Conservation (phyloP, 192 early-diverging fungal species). For the Linnemannia schmuckeri region DNA sequence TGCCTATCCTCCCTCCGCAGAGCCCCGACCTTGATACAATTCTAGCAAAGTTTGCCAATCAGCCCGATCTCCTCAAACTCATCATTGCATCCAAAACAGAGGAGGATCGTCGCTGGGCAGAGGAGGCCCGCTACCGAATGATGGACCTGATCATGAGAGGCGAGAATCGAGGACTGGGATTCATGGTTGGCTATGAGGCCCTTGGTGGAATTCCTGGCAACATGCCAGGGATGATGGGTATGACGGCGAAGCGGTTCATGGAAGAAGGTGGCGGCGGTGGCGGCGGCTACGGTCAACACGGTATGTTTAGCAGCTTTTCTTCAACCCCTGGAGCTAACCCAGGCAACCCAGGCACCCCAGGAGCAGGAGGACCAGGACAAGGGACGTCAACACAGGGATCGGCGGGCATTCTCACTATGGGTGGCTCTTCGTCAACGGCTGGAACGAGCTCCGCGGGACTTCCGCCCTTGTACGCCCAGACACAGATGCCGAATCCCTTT, state of each 20-base stretch:
- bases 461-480: slow-evolving; percentile 32
- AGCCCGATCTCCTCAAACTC: slow-evolving; percentile 63
- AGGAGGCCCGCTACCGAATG: slow-evolving; percentile 63
- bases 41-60: slow-evolving; percentile 55
- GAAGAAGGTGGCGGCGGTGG: slow-evolving; percentile 28
- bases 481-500: slow-evolving; percentile 29
- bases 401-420: slow-evolving; percentile 1
- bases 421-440: slow-evolving; percentile 12
- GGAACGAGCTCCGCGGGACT: slow-evolving; percentile 33
- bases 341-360: slow-evolving; percentile 8
- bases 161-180: slow-evolving; percentile 33
- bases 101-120: slow-evolving; percentile 65
- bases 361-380: neutral
- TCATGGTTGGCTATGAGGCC: slow-evolving; percentile 30
- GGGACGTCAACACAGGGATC: slow-evolving; percentile 3
- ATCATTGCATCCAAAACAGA: slow-evolving; percentile 65
- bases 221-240: slow-evolving; percentile 36
- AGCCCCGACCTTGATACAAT: slow-evolving; percentile 61
- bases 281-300: slow-evolving; percentile 21
- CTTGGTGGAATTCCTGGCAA: slow-evolving; percentile 37
- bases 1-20: slow-evolving; percentile 24
- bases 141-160: slow-evolving; percentile 41
- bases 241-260: slow-evolving; percentile 40
- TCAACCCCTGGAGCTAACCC: slow-evolving; percentile 15
- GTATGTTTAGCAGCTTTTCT: slow-evolving; percentile 19